Percentiles rank a stretch among this genome's conserved stretches.
Evolutionary conservation across 805 yeast genomes (phyloP).

Genomic region (Metschnikowia amazonensis): DNA sequence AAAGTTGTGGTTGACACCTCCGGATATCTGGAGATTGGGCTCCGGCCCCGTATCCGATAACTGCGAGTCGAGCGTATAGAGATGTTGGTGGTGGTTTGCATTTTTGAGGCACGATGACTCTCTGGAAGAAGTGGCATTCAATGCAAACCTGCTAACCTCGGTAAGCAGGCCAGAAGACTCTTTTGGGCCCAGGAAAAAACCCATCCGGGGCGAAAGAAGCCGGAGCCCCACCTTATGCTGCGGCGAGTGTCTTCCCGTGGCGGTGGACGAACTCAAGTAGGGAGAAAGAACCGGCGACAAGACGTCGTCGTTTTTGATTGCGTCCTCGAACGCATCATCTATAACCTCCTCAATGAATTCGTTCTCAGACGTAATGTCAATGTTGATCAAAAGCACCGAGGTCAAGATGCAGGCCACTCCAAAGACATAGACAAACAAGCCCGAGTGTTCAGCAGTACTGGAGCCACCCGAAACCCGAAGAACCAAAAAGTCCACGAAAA

Average conservation of each 20-base stretch:
- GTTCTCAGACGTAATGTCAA: constrained; percentile 40
- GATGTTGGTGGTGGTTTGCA: constrained; percentile 10
- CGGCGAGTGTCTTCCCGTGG: constrained; percentile 1
- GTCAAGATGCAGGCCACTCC: constrained; percentile 47
- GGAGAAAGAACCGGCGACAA: constrained; percentile 49
- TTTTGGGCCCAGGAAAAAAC: constrained; percentile 17
- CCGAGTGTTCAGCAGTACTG: constrained; percentile 16
- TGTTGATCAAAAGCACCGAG: constrained; percentile 46
- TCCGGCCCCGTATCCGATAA: not conserved
- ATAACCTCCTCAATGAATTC: constrained; percentile 45
- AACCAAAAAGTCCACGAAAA: constrained; percentile 44
- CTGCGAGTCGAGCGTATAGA: constrained; percentile 13
- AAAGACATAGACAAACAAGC: constrained; percentile 33
- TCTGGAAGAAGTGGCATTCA: constrained; percentile 2
- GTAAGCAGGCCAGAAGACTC: constrained; percentile 1
- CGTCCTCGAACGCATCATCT: constrained; percentile 46
- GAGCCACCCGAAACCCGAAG: constrained; percentile 22
- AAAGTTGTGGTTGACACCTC: constrained; percentile 18
- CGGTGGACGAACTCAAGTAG: constrained; percentile 22
- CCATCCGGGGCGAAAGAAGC: constrained; percentile 15
- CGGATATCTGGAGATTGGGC: constrained; percentile 13
- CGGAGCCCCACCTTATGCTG: constrained; percentile 15
- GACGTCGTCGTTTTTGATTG: constrained; percentile 43
- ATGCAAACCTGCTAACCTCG: constrained; percentile 6
- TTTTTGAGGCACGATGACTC: constrained; percentile 9